A percentile compares a stretch with the other conserved stretches of the same genome.
Conservation (phyloP, 2,329 filamentous ascomycete genomes). For the Huntiella bhutanensis region DNA sequence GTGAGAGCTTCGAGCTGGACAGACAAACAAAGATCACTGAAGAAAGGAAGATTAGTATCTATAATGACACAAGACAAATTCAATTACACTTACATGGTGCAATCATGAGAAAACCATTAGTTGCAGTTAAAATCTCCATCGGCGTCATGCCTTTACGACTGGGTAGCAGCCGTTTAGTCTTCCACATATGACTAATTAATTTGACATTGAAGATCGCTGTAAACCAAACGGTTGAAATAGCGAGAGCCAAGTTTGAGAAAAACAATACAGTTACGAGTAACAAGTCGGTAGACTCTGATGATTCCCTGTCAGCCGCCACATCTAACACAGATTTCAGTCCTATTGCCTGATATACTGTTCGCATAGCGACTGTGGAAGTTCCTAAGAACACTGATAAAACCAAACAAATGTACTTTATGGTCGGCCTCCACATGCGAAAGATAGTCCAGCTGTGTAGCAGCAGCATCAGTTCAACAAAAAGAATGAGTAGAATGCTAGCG, state of each 20-base stretch:
- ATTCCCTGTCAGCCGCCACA: too few species aligned
- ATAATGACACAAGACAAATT: background rate
- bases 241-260: slow-evolving; percentile 15
- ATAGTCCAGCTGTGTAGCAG: slow-evolving; percentile 34
- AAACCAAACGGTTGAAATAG: slow-evolving; percentile 28
- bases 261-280: background rate
- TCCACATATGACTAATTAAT: slow-evolving; percentile 28
- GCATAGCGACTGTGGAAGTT: slow-evolving; percentile 16
- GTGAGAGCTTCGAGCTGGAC: background rate
- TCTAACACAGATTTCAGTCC: background rate
- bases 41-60: background rate
- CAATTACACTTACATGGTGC: slow-evolving; percentile 26
- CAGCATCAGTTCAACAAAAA: slow-evolving; percentile 29
- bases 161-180: slow-evolving; percentile 28
- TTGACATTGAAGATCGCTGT: slow-evolving; percentile 36
- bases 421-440: slow-evolving; percentile 27
- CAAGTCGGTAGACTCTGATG: too few species aligned
- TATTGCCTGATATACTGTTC: background rate
- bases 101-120: slow-evolving; percentile 37
- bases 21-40: background rate
- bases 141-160: slow-evolving; percentile 24
- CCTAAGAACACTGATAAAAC: slow-evolving; percentile 15
- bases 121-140: slow-evolving; percentile 36
- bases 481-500: slow-evolving; percentile 21
- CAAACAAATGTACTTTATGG: slow-evolving; percentile 17